phyloP scores from a whole-genome alignment of 2,329 filamentous ascomycete genomes.

The Aspergillus fumigatiaffinis region DNA sequence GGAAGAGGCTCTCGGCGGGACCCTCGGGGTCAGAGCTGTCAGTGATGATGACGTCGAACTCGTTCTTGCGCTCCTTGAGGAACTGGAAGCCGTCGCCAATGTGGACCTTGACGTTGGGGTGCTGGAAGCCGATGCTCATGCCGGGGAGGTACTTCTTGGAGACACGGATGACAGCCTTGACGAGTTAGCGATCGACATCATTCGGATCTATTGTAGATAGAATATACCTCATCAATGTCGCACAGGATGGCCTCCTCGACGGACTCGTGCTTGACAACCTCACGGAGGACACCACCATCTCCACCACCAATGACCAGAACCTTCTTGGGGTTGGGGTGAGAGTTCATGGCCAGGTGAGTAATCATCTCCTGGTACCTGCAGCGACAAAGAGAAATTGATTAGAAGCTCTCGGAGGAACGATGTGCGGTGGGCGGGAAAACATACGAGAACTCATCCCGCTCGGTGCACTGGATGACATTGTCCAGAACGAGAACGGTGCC shows the following conservation, averaged over 20 bases:
- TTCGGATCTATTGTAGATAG: neutral
- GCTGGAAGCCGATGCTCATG: constrained; percentile 89
- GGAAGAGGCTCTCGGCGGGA: constrained; percentile 91
- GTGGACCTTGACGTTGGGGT: constrained; percentile 89
- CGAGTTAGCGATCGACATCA: neutral
- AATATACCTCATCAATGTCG: constrained; percentile 85
- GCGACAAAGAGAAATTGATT: neutral
- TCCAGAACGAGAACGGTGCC: constrained; percentile 95
- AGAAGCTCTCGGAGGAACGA: neutral
- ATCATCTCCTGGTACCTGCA: constrained; percentile 97
- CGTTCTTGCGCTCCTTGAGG: constrained; percentile 91
- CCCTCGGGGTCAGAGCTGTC: constrained; percentile 97
- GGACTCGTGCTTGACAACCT: constrained; percentile 98
- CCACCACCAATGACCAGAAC: constrained; percentile 97
- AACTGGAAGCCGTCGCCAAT: constrained; percentile 99
- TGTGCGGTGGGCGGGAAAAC: constrained; percentile 16
- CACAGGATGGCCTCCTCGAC: constrained; percentile 95
- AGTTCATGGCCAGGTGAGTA: constrained; percentile 96
- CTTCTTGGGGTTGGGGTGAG: constrained; percentile 96
- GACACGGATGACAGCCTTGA: constrained; percentile 85
- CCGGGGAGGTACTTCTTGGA: constrained; percentile 96
- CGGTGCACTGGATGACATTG: constrained; percentile 98
- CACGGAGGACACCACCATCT: constrained; percentile 93
- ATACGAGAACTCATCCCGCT: constrained; percentile 94
- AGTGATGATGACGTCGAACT: constrained; percentile 99